Percentiles rank a stretch among this genome's conserved stretches.
phyloP scores from a whole-genome alignment of 768 basidiomycete species.

The Sarcomyxa edulis region DNA sequence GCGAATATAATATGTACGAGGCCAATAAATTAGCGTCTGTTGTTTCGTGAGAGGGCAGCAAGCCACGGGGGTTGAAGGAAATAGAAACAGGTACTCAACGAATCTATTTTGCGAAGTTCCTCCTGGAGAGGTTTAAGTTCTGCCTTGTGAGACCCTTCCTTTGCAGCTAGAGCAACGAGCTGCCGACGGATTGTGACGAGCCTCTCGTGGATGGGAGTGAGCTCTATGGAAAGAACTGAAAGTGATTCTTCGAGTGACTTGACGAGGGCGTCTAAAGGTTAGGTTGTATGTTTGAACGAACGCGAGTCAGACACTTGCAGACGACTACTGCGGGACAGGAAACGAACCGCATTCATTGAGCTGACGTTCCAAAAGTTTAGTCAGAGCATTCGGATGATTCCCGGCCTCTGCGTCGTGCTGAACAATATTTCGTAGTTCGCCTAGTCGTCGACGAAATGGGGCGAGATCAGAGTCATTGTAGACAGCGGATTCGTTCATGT shows the following conservation, averaged over 20 bases:
- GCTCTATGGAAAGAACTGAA: slow-evolving; percentile 82
- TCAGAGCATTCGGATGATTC: slow-evolving; percentile 83
- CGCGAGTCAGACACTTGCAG: neutral
- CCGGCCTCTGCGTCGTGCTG: slow-evolving; percentile 75
- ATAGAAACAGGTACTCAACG: slow-evolving; percentile 65
- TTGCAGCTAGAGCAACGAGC: slow-evolving; percentile 82
- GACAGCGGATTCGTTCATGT: slow-evolving; percentile 93
- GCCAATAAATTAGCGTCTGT: too few relatives aligned
- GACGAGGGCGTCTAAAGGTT: slow-evolving; percentile 67
- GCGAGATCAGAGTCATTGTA: slow-evolving; percentile 90
- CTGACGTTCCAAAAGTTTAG: slow-evolving; percentile 85
- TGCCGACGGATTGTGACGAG: slow-evolving; percentile 85
- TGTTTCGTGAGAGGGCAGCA: too few relatives aligned
- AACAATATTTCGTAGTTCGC: slow-evolving; percentile 81
- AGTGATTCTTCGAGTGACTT: slow-evolving; percentile 77
- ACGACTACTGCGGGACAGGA: slow-evolving; percentile 3
- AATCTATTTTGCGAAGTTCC: slow-evolving; percentile 93
- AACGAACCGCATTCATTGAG: slow-evolving; percentile 86
- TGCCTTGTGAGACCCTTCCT: slow-evolving; percentile 77
- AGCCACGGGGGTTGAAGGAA: slow-evolving; percentile 18
- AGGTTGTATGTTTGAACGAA: too few relatives aligned
- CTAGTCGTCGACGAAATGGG: slow-evolving; percentile 80
- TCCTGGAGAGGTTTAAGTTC: slow-evolving; percentile 89
- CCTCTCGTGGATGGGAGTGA: slow-evolving; percentile 85
- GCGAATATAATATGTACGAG: slow-evolving; percentile 12